Conservation (phyloP, 164 flowering plant genomes). For the Taxillus chinensis region DNA sequence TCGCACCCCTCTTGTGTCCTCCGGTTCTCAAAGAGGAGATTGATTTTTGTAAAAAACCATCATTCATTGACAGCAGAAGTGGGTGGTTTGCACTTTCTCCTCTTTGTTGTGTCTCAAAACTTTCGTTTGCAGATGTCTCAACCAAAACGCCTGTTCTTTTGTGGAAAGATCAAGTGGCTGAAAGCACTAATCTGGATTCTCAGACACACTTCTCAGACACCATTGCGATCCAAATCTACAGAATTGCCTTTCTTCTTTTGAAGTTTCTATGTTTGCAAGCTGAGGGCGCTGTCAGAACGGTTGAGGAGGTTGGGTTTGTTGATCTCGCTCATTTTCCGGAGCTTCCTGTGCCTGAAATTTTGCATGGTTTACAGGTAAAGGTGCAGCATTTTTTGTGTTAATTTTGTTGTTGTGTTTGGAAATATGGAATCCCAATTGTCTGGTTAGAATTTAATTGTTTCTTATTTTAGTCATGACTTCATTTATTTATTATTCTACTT, state of each 20-base stretch:
- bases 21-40: slow-evolving; percentile 62
- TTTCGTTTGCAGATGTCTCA: slow-evolving; percentile 23
- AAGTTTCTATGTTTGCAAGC: slow-evolving; percentile 76
- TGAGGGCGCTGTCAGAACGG: slow-evolving; percentile 64
- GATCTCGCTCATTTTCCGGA: slow-evolving; percentile 90
- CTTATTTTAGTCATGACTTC: not conserved
- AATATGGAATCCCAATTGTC: too few species aligned
- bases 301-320: slow-evolving; percentile 76
- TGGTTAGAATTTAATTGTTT: too few species aligned
- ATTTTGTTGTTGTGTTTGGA: too few species aligned
- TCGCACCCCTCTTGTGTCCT: slow-evolving; percentile 46
- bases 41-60: slow-evolving; percentile 39
- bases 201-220: slow-evolving; percentile 54
- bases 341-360: slow-evolving; percentile 94
- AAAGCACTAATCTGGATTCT: slow-evolving; percentile 10
- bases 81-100: slow-evolving; percentile 86
- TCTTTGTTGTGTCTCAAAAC: slow-evolving; percentile 31
- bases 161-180: slow-evolving; percentile 28
- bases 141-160: slow-evolving; percentile 22
- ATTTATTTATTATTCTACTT: not conserved
- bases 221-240: slow-evolving; percentile 63
- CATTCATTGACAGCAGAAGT: slow-evolving; percentile 51
- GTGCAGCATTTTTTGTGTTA: not conserved
- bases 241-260: slow-evolving; percentile 57
- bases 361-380: slow-evolving; percentile 84